Percentiles rank a stretch among this genome's conserved stretches.
Conservation (phyloP, 805 yeast species). For the Candida namnaoensis region DNA sequence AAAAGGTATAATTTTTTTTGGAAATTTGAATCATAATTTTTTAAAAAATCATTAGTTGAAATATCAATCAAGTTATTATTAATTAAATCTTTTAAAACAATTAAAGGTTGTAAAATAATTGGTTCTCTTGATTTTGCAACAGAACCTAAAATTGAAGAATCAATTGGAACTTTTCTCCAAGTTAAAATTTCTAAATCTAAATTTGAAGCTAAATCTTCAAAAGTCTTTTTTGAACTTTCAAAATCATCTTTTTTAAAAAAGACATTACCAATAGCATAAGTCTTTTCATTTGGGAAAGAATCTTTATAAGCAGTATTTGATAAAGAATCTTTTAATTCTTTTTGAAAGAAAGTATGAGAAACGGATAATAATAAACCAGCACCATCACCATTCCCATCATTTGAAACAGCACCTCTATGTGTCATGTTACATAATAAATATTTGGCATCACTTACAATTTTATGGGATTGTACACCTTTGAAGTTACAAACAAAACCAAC, state of each 20-base stretch:
- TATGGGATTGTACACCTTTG: slow-evolving; percentile 82
- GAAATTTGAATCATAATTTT: slow-evolving; percentile 52
- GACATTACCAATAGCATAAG: slow-evolving; percentile 91
- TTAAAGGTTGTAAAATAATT: slow-evolving; percentile 83
- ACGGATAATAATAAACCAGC: slow-evolving; percentile 94
- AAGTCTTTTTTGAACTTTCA: slow-evolving; percentile 62
- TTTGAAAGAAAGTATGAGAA: slow-evolving; percentile 78
- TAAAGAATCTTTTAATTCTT: slow-evolving; percentile 53
- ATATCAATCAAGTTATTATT: slow-evolving; percentile 11
- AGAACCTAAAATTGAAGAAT: slow-evolving; percentile 89
- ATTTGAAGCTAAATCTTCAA: slow-evolving; percentile 70
- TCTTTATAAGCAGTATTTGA: slow-evolving; percentile 31
- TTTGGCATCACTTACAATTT: slow-evolving; percentile 86
- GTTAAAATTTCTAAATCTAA: slow-evolving; percentile 80
- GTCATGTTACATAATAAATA: slow-evolving; percentile 93
- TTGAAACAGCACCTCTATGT: slow-evolving; percentile 96
- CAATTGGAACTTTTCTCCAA: slow-evolving; percentile 94
- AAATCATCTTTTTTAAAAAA: slow-evolving; percentile 83
- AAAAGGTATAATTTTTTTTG: slow-evolving; percentile 79
- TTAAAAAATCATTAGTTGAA: slow-evolving; percentile 44
- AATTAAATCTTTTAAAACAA: slow-evolving; percentile 51
- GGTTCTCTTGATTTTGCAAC: slow-evolving; percentile 95
- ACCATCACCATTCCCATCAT: slow-evolving; percentile 98
- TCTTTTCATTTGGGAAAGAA: slow-evolving; percentile 57
- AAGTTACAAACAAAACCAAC: slow-evolving; percentile 96